Percentiles rank a stretch among this genome's conserved stretches.
phyloP scores from a whole-genome alignment of 2,329 filamentous ascomycete genomes.

The Aspergillus viridinutans region DNA sequence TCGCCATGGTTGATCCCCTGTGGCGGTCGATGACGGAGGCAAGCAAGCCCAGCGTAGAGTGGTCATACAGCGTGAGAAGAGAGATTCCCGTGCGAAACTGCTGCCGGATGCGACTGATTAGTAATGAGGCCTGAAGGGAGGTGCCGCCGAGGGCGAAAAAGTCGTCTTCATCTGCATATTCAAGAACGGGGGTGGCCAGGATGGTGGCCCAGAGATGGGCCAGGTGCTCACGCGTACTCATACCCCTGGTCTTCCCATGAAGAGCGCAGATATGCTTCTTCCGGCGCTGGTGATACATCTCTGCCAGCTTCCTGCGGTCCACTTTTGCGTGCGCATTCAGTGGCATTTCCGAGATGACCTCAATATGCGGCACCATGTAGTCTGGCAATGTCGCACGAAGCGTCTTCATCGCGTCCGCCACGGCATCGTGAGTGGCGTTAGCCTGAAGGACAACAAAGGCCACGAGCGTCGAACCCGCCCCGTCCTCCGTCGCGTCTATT shows the following conservation, averaged over 20 bases:
- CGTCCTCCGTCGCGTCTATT: constrained; percentile 8
- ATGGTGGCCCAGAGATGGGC: constrained; percentile 5
- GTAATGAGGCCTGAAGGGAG: constrained; percentile 16
- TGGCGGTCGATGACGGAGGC: constrained; percentile 5
- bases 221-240: not conserved
- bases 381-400: constrained; percentile 63
- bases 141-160: constrained; percentile 20
- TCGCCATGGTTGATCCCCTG: not conserved
- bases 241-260: not conserved
- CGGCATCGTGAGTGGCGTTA: constrained; percentile 29
- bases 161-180: constrained; percentile 5
- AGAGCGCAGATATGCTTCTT: not conserved
- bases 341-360: constrained; percentile 63
- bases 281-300: constrained; percentile 7
- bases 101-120: constrained; percentile 15
- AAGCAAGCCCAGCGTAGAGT: constrained; percentile 11
- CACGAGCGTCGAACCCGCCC: constrained; percentile 12
- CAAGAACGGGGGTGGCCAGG: too few species aligned
- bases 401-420: constrained; percentile 22
- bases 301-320: constrained; percentile 15
- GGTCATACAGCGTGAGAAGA: constrained; percentile 17
- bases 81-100: constrained; percentile 12
- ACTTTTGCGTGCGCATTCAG: constrained; percentile 72
- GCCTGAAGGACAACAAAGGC: constrained; percentile 14
- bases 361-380: constrained; percentile 68